Evolutionary conservation across 2,329 filamentous ascomycete genomes (phyloP), one percentile per base, ranked within the genome.

Genomic region (Pseudocercospora macadamiae): DNA sequence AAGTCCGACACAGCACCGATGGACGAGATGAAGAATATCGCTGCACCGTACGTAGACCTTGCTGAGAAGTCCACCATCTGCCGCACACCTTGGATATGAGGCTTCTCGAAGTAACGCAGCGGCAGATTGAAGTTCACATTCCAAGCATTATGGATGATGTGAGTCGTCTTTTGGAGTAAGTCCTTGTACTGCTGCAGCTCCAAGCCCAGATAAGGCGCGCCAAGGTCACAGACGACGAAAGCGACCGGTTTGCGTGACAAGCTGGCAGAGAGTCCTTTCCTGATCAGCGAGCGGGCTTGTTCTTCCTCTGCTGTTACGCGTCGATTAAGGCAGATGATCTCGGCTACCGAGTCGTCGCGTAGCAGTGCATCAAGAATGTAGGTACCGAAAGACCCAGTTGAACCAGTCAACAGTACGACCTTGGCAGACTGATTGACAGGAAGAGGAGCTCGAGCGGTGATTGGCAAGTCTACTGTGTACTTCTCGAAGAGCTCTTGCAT

Each of bases 61-160:
- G 66, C 54, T 25, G 65, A 67, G 47, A 73, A 66, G 49, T 69
- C 67, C 19, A 74, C 56, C 3, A 70, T 57, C 37, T 70, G 70
- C 25, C 67, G 57, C 2, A 64, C 63, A 18, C 68, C 68, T 12
- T 63, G 60, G 18, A 74, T 64, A 52, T 72, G 69, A 10, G 68
- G 67, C 2, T 52, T 55, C 42, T 73, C 70, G 54, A 70, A 75
- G 10, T 65, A 67, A n/a, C 64, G 54, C 4, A 75, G 65, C 2
- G 65, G 60, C 16, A 68, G 64, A 54, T 74, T 74, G 68, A 74
- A 75, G 61, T 75, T 68, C 18, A 76, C 73, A 2, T 70, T 66
- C 73, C 73, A 76, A 1, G 74, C 73, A 47, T 72, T 74, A 64
- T 76, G 74, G 25, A 75, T 67, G 54, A 74, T 63, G 44, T 67